Percentiles rank a stretch among this genome's conserved stretches.
phyloP scores from a whole-genome alignment of 805 yeast genomes.

The Saccharomycopsis babjevae region DNA sequence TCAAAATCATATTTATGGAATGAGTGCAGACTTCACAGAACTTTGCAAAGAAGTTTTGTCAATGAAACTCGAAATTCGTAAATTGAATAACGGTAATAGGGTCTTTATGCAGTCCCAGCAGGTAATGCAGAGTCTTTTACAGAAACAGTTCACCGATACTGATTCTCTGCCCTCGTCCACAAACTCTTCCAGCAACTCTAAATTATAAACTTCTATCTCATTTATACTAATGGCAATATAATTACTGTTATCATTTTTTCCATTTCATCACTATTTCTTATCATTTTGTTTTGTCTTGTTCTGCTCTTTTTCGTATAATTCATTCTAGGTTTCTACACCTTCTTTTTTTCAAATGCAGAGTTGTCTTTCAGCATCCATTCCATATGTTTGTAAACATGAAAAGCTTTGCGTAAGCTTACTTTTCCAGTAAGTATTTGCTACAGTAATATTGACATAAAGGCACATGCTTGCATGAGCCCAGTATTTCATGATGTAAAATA shows the following conservation, averaged over 20 bases:
- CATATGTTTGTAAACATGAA: no score
- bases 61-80: not conserved
- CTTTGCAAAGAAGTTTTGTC: not conserved
- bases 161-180: not conserved
- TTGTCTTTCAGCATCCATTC: no score
- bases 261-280: no score
- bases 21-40: not conserved
- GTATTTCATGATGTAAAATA: not conserved
- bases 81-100: not conserved
- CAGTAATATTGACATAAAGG: no score
- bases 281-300: no score
- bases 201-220: not conserved
- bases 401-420: no score
- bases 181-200: not conserved
- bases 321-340: no score
- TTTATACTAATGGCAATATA: not conserved
- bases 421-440: no score
- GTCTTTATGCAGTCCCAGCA: not conserved
- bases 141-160: not conserved
- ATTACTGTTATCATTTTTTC: not conserved
- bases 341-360: no score
- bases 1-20: not conserved
- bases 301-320: no score
- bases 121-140: not conserved
- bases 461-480: not conserved